Evolutionary conservation across 306 rosid genomes (phyloP).

Genomic region (Dicorynia guianensis): DNA sequence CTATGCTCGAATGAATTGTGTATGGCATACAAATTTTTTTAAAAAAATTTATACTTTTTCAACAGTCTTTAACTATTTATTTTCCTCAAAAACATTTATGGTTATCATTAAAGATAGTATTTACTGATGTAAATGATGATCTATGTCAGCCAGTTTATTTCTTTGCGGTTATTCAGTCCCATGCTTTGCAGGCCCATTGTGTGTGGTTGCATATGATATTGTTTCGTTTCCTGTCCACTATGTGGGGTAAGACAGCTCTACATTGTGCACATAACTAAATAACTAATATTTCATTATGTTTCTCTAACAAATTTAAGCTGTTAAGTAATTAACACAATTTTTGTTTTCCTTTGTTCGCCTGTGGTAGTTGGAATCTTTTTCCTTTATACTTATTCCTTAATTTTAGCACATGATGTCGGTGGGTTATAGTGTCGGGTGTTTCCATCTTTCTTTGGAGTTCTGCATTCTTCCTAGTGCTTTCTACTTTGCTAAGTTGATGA

Average conservation of each 20-base stretch:
- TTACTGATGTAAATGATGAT: slow-evolving; percentile 30
- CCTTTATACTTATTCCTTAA: slow-evolving; percentile 2
- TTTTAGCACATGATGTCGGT: slow-evolving; percentile 1
- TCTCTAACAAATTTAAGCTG: slow-evolving; percentile 34
- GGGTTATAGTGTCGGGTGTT: slow-evolving; percentile 9
- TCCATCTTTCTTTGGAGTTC: slow-evolving; percentile 33
- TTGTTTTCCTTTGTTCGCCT: not conserved
- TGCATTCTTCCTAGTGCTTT: slow-evolving; percentile 23
- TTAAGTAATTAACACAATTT: not conserved
- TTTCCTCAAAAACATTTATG: too few relatives aligned
- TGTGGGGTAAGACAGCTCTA: slow-evolving; percentile 56
- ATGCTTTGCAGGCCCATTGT: slow-evolving; percentile 65
- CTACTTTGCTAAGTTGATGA: slow-evolving; percentile 18
- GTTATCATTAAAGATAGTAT: not conserved
- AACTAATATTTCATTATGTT: slow-evolving; percentile 37
- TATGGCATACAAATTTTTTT: slow-evolving; percentile 9
- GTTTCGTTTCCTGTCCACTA: slow-evolving; percentile 47
- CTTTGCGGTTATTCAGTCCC: slow-evolving; percentile 55
- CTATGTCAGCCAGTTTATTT: slow-evolving; percentile 48
- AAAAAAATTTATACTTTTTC: too few relatives aligned
- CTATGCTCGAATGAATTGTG: slow-evolving; percentile 1
- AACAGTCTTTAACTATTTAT: too few relatives aligned
- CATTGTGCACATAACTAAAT: slow-evolving; percentile 45
- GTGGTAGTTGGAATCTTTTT: slow-evolving; percentile 6
- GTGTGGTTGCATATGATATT: slow-evolving; percentile 60